Base-by-base conservation (phyloP, 2,329 filamentous ascomycete species). In the Phyllosticta capitalensis region DNA sequence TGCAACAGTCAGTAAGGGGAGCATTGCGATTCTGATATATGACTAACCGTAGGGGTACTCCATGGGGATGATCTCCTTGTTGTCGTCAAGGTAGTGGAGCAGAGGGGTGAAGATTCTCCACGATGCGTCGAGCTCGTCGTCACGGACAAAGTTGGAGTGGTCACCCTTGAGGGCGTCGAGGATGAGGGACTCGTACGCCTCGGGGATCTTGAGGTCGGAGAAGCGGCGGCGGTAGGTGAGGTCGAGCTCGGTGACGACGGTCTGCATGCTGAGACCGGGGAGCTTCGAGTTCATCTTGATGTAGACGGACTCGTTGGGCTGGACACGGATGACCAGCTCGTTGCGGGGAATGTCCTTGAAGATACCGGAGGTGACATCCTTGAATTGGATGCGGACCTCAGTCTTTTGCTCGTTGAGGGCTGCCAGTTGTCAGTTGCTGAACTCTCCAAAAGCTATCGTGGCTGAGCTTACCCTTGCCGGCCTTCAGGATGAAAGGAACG, bases 281-380 rank as follows among this genome's bases (percentile, higher is more conserved):
- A 99, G 82, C 83, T 99, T 99, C 28, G 92, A 97, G 87, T 99
- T 99, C 94, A 99, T 99, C 86, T 99, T 99, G 77, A 97, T 95
- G 80, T 99, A 99, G 66, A 99, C 92, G 73, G 90, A 95, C 83
- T 99, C 94, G 79, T 99, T 99, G 68, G 94, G 94, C 81, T 99
- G 94, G 65, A 99, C 95, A 67, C 94, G 92, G 80, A 99, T 96
- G 69, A 99, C 94, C 65, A 99, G 88, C 79, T 99, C 94, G 80
- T 99, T 99, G 67, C 95, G 88, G 62, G 94, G 95, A 71, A 99
- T 99, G 74, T 99, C 92, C 83, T 97, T 97, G 81, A 99, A 99
- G 76, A 99, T 99, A 66, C 95, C 94, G 54, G 92, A 96, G 21
- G 94, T 97, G 65, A 99, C 94, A 73, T 99, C 94, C 82, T 96